phyloP scores from a whole-genome alignment of 108 stramenopile genomes.

The Cylindrotheca fusiformis region DNA sequence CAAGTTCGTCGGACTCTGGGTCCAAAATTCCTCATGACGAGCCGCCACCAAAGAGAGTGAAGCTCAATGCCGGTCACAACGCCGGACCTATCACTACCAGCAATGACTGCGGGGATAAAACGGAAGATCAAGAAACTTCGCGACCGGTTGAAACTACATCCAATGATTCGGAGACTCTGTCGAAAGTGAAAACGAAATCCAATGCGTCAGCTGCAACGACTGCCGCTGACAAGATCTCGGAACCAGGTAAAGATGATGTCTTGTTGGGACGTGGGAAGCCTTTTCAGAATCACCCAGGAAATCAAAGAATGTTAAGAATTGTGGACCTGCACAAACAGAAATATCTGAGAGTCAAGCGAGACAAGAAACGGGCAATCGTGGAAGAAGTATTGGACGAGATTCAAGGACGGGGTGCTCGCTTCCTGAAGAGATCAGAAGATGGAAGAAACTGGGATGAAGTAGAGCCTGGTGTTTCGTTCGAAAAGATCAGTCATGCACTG shows the following conservation, averaged over 20 bases:
- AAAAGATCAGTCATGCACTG: neutral
- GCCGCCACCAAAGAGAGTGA: no score
- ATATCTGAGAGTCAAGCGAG: conserved; percentile 5
- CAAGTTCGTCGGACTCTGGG: no score
- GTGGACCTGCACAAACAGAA: neutral
- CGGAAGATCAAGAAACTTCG: no score
- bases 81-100: no score
- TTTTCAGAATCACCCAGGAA: neutral
- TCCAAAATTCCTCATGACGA: no score
- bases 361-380: conserved; percentile 18
- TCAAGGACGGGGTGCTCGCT: conserved; percentile 6
- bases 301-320: neutral
- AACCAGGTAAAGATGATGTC: neutral
- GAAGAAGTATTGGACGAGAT: conserved; percentile 19
- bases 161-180: no score
- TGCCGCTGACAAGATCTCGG: neutral
- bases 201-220: neutral
- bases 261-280: conserved; percentile 5
- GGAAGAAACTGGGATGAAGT: neutral
- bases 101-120: no score
- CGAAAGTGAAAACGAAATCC: neutral
- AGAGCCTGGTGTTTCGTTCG: neutral
- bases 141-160: no score
- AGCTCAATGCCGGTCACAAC: no score
- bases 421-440: conserved; percentile 11